Evolutionary conservation across 495 filamentous ascomycete genomes (phyloP).

Genomic region (Margaritispora aquatica): DNA sequence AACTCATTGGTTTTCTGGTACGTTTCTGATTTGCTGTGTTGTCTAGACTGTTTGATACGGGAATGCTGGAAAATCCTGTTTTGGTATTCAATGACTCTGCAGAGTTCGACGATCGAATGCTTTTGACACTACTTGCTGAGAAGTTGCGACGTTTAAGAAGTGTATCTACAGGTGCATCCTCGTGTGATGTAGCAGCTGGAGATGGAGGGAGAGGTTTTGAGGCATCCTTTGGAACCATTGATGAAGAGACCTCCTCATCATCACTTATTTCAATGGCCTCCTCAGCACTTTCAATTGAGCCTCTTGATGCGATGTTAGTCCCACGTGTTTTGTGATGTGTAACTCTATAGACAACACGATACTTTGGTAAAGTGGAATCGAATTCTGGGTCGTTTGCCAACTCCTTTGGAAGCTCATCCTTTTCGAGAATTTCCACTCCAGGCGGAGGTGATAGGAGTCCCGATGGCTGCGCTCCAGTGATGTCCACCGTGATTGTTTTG

Average conservation of each 20-base stretch:
- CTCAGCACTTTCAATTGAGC: slow-evolving; percentile 24
- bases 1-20: slow-evolving; percentile 16
- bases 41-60: background rate
- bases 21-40: slow-evolving; percentile 39
- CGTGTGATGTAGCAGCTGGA: no score
- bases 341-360: slow-evolving; percentile 37
- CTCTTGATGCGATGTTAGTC: slow-evolving; percentile 30
- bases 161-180: background rate
- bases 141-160: background rate
- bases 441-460: slow-evolving; percentile 54
- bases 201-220: background rate
- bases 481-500: slow-evolving; percentile 67
- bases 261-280: slow-evolving; percentile 12
- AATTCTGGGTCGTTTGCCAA: no score
- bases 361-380: slow-evolving; percentile 21
- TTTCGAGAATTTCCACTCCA: slow-evolving; percentile 59
- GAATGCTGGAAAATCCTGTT: background rate
- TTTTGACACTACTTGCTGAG: background rate
- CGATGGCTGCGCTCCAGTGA: slow-evolving; percentile 52
- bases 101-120: background rate
- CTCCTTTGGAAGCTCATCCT: slow-evolving; percentile 29
- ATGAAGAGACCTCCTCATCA: background rate
- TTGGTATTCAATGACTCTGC: background rate
- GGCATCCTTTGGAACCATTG: background rate
- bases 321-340: slow-evolving; percentile 33